Base-by-base conservation (phyloP, 768 basidiomycete genomes). In the Boletales sp. region DNA sequence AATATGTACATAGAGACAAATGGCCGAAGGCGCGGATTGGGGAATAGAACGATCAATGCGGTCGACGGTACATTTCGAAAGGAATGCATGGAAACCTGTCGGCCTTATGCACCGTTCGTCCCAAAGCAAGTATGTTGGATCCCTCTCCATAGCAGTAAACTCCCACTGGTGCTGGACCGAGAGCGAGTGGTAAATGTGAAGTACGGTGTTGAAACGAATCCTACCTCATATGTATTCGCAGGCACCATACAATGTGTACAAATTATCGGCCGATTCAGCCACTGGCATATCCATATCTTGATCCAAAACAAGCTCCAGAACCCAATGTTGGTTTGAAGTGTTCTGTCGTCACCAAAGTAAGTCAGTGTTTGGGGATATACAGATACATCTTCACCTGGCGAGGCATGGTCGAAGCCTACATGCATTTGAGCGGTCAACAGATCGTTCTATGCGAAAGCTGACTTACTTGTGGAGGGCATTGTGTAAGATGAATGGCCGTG, bases 261-360 rank as follows among this genome's bases (percentile, higher is more conserved):
- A 8, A 34, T 13, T 12, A 12, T 21, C 11, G 8, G 3, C 17
- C 5, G 31, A 18, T 28, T 13, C 11, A 18, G 32, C 13, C 32
- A 17, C 32, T 2, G 9, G 25, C 42, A 34, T 19, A 25, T 44
- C 30, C 42, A 34, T 19, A 25, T 44, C 30, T 44, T 44, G 32
- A 15, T 11, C 13, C 14, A 25, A 25, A 17, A 37, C 35, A 7
- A 28, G 44, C 21, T 54, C 53, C 41, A 54, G 36, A 8, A 46
- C 32, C 53, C 53, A 54, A 13, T 45, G 49, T 18, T 54, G 53
- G 9, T 31, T 30, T 34, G 15, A 32, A 13, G 36, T 46, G 33
- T 42, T 47, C 49, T 40, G 28, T 7, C 25, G 25, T 28, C 25
- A 7, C 25, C 25, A 28, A 28, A 28, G 25, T 28, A 28, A 6